phyloP scores from a whole-genome alignment of 768 basidiomycete genomes.

The Pholiota conissans region DNA sequence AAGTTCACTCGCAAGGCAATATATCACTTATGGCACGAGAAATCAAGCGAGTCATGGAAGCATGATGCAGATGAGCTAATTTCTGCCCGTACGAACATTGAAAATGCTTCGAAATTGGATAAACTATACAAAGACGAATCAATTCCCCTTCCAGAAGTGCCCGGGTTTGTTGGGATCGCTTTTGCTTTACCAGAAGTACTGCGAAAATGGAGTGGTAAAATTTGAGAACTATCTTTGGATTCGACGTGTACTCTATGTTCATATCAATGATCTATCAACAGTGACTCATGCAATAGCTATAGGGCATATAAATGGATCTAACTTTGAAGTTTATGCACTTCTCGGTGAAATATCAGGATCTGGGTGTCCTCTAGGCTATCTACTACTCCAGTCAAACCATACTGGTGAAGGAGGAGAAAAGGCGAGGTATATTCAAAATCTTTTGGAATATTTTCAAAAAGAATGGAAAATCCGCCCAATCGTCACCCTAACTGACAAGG shows the following conservation, averaged over 20 bases:
- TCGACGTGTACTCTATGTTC: not conserved
- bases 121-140: too few relatives aligned
- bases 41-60: constrained; percentile 21
- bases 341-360: constrained; percentile 32
- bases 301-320: constrained; percentile 33
- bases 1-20: constrained; percentile 15
- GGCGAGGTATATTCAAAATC: constrained; percentile 21
- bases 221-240: not conserved
- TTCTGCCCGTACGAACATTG: constrained; percentile 24
- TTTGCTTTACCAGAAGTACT: not conserved
- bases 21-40: constrained; percentile 21
- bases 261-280: not conserved
- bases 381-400: constrained; percentile 21
- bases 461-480: constrained; percentile 22
- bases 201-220: not conserved
- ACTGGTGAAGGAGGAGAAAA: constrained; percentile 22
- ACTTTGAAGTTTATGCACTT: constrained; percentile 31
- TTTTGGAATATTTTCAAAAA: constrained; percentile 24
- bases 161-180: not conserved
- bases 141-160: too few relatives aligned
- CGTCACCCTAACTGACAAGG: constrained; percentile 33
- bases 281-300: not conserved
- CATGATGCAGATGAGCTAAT: constrained; percentile 24
- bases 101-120: constrained; percentile 3
- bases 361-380: constrained; percentile 30